These are phyloP conservation scores for Citrus glauca DNA, from an alignment of 345 rosid species.

Conservation along the genomic window DNA sequence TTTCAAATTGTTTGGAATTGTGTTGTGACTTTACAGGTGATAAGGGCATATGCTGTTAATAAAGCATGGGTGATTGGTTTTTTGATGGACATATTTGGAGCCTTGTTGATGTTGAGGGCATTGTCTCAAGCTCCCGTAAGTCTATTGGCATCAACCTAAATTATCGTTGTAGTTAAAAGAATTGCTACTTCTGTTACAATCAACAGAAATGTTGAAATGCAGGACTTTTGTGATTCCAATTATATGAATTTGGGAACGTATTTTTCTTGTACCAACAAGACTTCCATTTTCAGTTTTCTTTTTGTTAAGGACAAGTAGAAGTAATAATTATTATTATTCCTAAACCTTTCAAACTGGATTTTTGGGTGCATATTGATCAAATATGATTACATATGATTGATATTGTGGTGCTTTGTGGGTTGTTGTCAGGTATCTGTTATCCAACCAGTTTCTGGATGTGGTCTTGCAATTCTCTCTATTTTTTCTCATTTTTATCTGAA, in stretches of 20 bases:
- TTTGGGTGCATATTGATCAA: background rate
- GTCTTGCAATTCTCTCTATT: constrained; percentile 87
- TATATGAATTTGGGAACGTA: background rate
- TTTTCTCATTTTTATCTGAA: constrained; percentile 93
- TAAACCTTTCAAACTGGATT: background rate
- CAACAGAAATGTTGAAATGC: background rate
- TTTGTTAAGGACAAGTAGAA: background rate
- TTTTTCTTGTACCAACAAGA: background rate
- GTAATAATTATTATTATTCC: background rate
- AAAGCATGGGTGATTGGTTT: constrained; percentile 81
- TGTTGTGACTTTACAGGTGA: constrained; percentile 43
- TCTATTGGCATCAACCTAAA: constrained; percentile 1
- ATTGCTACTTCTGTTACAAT: background rate
- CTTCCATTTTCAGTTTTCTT: background rate
- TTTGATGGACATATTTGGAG: constrained; percentile 90
- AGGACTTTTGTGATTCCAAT: background rate
- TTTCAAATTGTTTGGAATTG: background rate
- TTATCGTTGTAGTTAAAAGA: background rate
- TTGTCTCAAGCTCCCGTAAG: constrained; percentile 91
- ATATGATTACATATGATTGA: background rate
- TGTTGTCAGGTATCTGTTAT: constrained; percentile 79
- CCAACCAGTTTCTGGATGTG: constrained; percentile 98
- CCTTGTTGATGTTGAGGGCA: constrained; percentile 86
- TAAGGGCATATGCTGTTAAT: constrained; percentile 75
- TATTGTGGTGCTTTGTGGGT: background rate